A percentile compares a stretch with the other conserved stretches of the same genome.
Conservation (phyloP, 2,329 filamentous ascomycete species). For the Fusarium temperatum region DNA sequence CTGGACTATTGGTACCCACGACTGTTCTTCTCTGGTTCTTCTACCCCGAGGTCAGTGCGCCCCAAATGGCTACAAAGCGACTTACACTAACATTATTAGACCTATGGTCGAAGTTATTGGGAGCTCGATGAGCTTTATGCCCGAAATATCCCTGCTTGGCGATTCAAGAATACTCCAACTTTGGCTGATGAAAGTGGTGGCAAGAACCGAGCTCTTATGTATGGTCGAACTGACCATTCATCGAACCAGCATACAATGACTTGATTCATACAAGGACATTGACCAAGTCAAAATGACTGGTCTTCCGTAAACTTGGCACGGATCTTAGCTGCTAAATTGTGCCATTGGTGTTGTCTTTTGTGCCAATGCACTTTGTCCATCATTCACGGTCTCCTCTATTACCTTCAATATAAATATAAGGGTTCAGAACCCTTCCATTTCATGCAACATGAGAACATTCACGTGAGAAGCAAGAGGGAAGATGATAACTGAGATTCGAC, state of each 20-base stretch:
- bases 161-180: conserved; percentile 9
- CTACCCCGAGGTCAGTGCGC: background rate
- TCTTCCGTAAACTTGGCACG: too few species aligned
- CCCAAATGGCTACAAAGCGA: too few species aligned
- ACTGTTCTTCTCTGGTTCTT: conserved; percentile 4
- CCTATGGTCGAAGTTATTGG: conserved; percentile 18
- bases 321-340: background rate
- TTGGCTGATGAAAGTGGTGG: background rate
- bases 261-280: background rate
- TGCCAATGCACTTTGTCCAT: background rate
- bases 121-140: conserved; percentile 18
- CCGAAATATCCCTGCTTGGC: conserved; percentile 14
- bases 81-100: background rate
- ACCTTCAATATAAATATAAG: background rate
- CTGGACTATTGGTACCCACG: conserved; percentile 8
- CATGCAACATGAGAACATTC: background rate
- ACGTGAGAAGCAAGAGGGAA: background rate
- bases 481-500: background rate
- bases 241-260: background rate
- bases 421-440: accelerated
- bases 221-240: background rate
- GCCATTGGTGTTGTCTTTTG: background rate
- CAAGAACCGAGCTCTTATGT: background rate
- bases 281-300: too few species aligned
- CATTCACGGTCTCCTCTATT: too few species aligned